Base-by-base conservation (phyloP, 768 basidiomycete species). In the Boletus rufocinnamomeus region DNA sequence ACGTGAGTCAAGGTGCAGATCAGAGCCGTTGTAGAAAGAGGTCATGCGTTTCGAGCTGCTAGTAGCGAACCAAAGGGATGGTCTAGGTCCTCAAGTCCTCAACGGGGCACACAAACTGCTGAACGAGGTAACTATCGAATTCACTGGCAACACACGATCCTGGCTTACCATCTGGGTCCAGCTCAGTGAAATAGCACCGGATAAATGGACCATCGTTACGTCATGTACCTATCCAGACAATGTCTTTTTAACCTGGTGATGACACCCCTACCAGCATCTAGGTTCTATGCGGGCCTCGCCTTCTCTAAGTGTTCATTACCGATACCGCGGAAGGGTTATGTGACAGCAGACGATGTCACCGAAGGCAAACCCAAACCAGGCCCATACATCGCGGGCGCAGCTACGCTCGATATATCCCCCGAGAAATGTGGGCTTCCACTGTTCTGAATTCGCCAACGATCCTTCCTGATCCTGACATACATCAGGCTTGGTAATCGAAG, bases 321-420 rank as follows among this genome's bases (percentile, higher is more conserved):
- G 2, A 57, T 82, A 2, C 88, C 90, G 3, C 72, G 72, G 2
- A 77, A 75, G 48, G 86, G 85, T 17, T 77, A 88, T 52, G 82
- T 95, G 63, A 93, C 91, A 3, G 86, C 88, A 8, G 83, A 88
- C 72, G 73, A 74, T 54, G 74, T 75, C 52, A 87, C 88, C 50
- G 63, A 72, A 60, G 93, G 93, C 46, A 95, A 95, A 75, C 94
- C 94, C n/a, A 80, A 87, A 66, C 93, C 94, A 1, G 91, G 84
- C 37, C 95, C 95, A 23, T 97, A 95, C 73, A 75, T 94, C 16
- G 83, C 84, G 1, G 93, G 93, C 13, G 92, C 93, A 40, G 51
- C 41, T 17, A 50, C 38, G 7, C 82, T 87, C 57, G 77, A 75
- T n/a, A 79, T 82, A 25, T 76, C 85, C 49, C 77, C 86, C 2